Evolutionary conservation across 306 rosid species (phyloP).

Genomic region (Boehmeria nivea): DNA sequence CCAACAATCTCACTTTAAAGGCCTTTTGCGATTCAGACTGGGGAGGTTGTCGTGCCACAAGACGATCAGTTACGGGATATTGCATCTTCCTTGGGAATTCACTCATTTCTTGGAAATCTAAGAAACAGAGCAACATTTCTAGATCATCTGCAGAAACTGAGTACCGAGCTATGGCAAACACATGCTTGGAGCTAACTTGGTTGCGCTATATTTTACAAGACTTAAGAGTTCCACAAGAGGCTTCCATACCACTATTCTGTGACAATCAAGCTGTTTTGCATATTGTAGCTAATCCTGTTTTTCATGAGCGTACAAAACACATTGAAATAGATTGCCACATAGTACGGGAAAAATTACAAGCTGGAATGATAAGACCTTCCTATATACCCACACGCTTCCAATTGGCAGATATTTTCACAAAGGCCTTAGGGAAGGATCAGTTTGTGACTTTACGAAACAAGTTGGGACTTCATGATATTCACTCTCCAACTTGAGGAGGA

Average conservation of each 20-base stretch:
- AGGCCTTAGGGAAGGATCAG: constrained; percentile 1
- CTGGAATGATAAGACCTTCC: background rate
- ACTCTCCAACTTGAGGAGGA: constrained; percentile 17
- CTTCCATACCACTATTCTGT: background rate
- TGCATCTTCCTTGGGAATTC: background rate
- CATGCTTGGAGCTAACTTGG: constrained; percentile 1
- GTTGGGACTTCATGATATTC: constrained; percentile 19
- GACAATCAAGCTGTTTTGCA: constrained; percentile 1
- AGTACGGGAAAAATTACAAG: constrained; percentile 7
- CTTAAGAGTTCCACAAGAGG: background rate
- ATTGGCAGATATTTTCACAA: constrained; percentile 8
- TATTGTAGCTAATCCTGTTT: background rate
- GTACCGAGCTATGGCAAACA: background rate
- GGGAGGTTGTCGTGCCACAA: background rate
- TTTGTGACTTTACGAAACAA: constrained; percentile 5
- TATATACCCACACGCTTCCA: background rate
- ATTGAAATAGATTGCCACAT: background rate
- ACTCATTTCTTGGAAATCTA: background rate
- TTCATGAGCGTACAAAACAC: background rate
- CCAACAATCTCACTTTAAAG: background rate
- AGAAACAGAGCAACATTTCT: background rate
- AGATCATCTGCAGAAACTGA: background rate
- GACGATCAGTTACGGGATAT: background rate
- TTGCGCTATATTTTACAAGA: background rate
- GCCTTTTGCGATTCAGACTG: background rate